Percentiles rank a stretch among this genome's conserved stretches.
Conservation (phyloP, 2,329 filamentous ascomycete species). For the Fusarium anguioides region DNA sequence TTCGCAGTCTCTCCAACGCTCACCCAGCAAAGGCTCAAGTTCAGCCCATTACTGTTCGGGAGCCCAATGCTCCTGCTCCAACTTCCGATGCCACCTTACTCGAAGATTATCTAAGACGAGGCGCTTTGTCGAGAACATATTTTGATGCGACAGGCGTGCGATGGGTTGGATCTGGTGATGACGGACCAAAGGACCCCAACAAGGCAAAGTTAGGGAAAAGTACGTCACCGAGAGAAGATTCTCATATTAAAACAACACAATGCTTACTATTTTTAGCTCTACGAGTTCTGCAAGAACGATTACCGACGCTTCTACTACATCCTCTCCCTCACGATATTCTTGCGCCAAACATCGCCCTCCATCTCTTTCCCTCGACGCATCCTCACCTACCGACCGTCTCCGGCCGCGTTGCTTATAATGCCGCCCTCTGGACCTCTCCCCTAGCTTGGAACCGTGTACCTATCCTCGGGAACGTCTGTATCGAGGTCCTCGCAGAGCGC, state of each 20-base stretch:
- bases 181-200: conserved; percentile 62
- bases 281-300: conserved; percentile 71
- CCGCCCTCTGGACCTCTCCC: conserved; percentile 94
- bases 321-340: conserved; percentile 80
- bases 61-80: conserved; percentile 4
- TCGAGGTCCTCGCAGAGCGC: conserved; percentile 89
- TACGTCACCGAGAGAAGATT: conserved; percentile 50
- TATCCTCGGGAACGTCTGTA: conserved; percentile 86
- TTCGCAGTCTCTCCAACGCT: conserved; percentile 47
- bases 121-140: conserved; percentile 42
- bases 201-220: conserved; percentile 73
- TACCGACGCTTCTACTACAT: conserved; percentile 74
- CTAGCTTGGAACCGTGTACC: conserved; percentile 96
- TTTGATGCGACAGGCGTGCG: conserved; percentile 49
- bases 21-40: conserved; percentile 48
- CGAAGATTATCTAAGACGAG: conserved; percentile 20
- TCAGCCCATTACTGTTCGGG: conserved; percentile 37
- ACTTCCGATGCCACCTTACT: conserved; percentile 14
- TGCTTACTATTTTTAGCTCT: conserved; percentile 59
- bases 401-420: conserved; percentile 89
- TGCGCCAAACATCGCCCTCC: conserved; percentile 76
- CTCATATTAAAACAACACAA: not conserved
- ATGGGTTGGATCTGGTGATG: conserved; percentile 44
- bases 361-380: conserved; percentile 80
- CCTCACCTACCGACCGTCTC: conserved; percentile 92